Conservation (phyloP, 495 filamentous ascomycete species). For the Penicillium fimorum region DNA sequence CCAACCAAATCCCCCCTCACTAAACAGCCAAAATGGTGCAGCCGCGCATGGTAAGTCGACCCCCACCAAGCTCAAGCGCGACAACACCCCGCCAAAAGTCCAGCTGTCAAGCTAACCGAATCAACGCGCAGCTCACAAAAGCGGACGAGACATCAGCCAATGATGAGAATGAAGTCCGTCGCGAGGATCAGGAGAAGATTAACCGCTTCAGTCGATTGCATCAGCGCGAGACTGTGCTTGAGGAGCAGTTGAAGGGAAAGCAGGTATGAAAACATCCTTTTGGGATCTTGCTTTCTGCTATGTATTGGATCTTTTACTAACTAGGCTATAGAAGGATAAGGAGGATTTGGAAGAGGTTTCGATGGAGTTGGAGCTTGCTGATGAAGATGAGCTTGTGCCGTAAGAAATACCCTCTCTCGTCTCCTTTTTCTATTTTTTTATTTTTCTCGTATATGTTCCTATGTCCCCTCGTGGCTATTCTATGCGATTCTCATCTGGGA, state of each 20-base stretch:
- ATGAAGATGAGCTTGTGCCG: slow-evolving; percentile 93
- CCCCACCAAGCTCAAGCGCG: neutral
- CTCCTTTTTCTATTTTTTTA: neutral
- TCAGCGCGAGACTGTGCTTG: slow-evolving; percentile 72
- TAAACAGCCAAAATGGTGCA: slow-evolving; percentile 39
- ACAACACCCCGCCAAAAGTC: slow-evolving; percentile 11
- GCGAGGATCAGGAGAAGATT: slow-evolving; percentile 98
- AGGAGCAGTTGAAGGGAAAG: slow-evolving; percentile 80
- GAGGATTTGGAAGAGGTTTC: slow-evolving; percentile 93
- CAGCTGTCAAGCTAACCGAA: slow-evolving; percentile 6
- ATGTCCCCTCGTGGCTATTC: neutral
- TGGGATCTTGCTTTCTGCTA: slow-evolving; percentile 1
- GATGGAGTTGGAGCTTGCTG: slow-evolving; percentile 86
- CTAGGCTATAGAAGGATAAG: slow-evolving; percentile 79
- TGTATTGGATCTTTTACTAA: slow-evolving; percentile 3
- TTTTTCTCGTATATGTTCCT: slow-evolving; percentile 3
- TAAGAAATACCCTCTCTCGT: slow-evolving; percentile 39
- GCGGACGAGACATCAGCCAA: slow-evolving; percentile 74
- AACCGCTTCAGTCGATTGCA: slow-evolving; percentile 96
- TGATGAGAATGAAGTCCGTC: slow-evolving; percentile 86
- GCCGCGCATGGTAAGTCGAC: slow-evolving; percentile 41
- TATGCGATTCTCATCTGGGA: neutral
- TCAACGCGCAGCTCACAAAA: slow-evolving; percentile 69
- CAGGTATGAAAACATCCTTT: slow-evolving; percentile 55
- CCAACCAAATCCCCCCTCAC: slow-evolving; percentile 5